A percentile compares a stretch with the other conserved stretches of the same genome.
Evolutionary conservation across 2,329 filamentous ascomycete genomes (phyloP).

Genomic region (Aureobasidium sp.): DNA sequence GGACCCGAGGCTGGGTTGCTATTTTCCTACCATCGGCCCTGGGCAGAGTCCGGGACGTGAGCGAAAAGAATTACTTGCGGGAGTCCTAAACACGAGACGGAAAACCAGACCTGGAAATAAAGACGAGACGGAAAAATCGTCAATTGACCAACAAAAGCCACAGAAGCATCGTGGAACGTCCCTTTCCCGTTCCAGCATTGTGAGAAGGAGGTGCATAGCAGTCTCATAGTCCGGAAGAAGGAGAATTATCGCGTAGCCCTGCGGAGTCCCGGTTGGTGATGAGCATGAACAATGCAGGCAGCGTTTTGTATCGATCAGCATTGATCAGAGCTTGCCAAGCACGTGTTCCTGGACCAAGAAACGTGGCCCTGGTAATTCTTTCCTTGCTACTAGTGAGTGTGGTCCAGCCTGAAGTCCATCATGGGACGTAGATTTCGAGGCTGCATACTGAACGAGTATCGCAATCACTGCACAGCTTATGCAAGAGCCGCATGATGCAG

Average conservation of each 20-base stretch:
- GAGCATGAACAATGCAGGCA: neutral
- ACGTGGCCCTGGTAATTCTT: neutral
- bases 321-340: slow-evolving; percentile 4
- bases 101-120: slow-evolving; percentile 5
- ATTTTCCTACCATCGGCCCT: neutral
- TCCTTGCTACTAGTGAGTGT: neutral
- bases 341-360: neutral
- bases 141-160: neutral
- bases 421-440: neutral
- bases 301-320: neutral
- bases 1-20: neutral
- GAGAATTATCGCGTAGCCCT: neutral
- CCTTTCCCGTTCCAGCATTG: neutral
- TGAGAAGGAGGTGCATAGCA: neutral
- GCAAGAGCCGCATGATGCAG: slow-evolving; percentile 14
- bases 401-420: neutral
- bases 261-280: neutral
- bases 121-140: neutral
- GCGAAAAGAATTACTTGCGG: neutral
- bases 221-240: neutral
- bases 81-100: neutral
- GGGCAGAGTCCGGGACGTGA: neutral
- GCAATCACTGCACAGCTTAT: neutral
- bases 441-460: neutral
- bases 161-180: slow-evolving; percentile 8